Base-by-base conservation (phyloP, 768 basidiomycete species). In the Lyophyllum semitale region DNA sequence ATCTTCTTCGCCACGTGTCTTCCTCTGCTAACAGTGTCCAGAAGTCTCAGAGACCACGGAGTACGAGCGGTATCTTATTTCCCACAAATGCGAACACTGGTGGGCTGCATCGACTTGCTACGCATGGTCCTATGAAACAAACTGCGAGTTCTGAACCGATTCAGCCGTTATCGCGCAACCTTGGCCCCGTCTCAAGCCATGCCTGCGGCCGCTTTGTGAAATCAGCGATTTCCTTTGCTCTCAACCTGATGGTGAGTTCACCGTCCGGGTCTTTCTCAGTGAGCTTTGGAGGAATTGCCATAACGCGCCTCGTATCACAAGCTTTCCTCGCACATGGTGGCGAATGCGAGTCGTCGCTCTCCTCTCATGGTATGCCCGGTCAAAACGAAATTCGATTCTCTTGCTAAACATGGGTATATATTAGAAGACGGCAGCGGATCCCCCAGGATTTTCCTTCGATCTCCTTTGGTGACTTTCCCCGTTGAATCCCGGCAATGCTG, bases 231-330 rank as follows among this genome's bases (percentile, higher is more conserved):
- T 13, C 4, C 13, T 29, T 9, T 9, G 4, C 30, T 51, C 32
- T 42, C 37, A 35, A 37, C 26, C 38, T 51, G 51, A 51, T 42
- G 32, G 26, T 33, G 25, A 38, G 46, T 12, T 17, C 8, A 11
- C 41, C 12, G 4, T 32, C 40, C 51, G 51, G 51, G 29, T 22
- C 51, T 42, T 51, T 51, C 18, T 51, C 51, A 40, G 51, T 43
- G 20, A n/a, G 51, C 51, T 33, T 18, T 25, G 26, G 38, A 30
- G 46, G 13, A 20, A 4, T 3, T 27, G 26, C 27, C 18, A 47
- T 33, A 22, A 29, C 43, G 20, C 51, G 9, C 23, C 42, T 42
- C 40, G 42, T 32, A 41, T 43, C 51, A 51, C 29, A 51, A 37
- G 40, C 51, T 23, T 37, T 42, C 13, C 13, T 30, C 35, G 29